These are phyloP conservation scores for Wickerhamomyces canadensis DNA, from an alignment of 805 yeast species.

Conservation along the genomic window DNA sequence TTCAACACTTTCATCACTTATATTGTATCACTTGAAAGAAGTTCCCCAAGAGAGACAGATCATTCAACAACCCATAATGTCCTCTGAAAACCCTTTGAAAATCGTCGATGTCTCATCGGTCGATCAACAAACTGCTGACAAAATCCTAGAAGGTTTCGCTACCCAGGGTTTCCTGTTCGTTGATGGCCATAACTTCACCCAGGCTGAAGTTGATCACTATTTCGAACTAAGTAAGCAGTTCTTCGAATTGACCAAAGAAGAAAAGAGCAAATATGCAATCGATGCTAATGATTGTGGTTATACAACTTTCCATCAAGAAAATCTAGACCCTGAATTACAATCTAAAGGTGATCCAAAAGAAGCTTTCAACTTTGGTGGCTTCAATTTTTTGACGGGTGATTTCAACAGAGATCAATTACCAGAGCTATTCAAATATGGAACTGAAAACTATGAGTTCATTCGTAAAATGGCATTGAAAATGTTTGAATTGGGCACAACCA, in stretches of 20 bases:
- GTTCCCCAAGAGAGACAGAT: too few relatives aligned
- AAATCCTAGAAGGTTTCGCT: constrained; percentile 53
- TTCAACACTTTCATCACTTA: too few relatives aligned
- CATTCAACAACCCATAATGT: too few relatives aligned
- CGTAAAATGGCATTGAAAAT: constrained; percentile 38
- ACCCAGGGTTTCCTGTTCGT: constrained; percentile 60
- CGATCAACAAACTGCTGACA: constrained; percentile 38
- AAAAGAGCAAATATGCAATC: constrained; percentile 46
- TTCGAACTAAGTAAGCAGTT: constrained; percentile 46
- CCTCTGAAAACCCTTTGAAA: constrained; percentile 39
- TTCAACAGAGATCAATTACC: constrained; percentile 42
- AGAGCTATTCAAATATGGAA: constrained; percentile 37
- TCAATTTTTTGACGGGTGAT: constrained; percentile 46
- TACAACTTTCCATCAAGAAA: constrained; percentile 50
- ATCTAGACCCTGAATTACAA: constrained; percentile 24
- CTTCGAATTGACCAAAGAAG: constrained; percentile 43
- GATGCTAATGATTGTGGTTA: constrained; percentile 57
- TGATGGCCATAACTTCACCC: constrained; percentile 62
- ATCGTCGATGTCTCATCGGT: constrained; percentile 51
- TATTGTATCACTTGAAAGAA: too few relatives aligned
- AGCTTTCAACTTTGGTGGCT: constrained; percentile 60
- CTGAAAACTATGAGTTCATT: constrained; percentile 36
- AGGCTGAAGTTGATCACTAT: constrained; percentile 44
- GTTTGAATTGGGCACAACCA: constrained; percentile 40
- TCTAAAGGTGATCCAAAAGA: constrained; percentile 56